Conservation (phyloP, 352 stramenopile genomes). For the Globisporangium radiosum region DNA sequence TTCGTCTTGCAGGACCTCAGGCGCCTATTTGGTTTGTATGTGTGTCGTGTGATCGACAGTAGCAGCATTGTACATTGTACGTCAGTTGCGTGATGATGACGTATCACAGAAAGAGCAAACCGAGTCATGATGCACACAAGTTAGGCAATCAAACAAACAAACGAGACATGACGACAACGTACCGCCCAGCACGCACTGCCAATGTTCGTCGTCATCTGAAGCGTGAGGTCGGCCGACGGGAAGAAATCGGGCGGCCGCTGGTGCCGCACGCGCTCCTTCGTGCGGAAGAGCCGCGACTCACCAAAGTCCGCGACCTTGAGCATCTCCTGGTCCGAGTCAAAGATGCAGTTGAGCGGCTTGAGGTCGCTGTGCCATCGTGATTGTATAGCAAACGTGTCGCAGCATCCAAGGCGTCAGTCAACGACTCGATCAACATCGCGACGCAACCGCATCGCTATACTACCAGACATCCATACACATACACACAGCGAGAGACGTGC, state of each 20-base stretch:
- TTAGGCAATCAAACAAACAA: background rate
- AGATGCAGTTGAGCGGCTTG: conserved; percentile 81
- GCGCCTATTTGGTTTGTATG: conserved; percentile 18
- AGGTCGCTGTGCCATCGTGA: conserved; percentile 30
- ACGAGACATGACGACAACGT: conserved; percentile 1
- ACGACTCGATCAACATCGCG: too few relatives aligned
- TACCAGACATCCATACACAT: too few relatives aligned
- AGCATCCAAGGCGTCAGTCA: background rate
- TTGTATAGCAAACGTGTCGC: background rate
- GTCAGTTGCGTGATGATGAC: too few relatives aligned
- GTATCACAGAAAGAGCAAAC: too few relatives aligned
- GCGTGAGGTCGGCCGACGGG: conserved; percentile 49
- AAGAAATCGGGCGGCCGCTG: conserved; percentile 40
- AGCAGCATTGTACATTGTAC: too few relatives aligned
- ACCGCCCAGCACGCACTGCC: conserved; percentile 75
- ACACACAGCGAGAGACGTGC: background rate
- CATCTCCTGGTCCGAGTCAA: conserved; percentile 67
- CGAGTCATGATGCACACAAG: too few relatives aligned
- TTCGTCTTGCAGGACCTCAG: conserved; percentile 68
- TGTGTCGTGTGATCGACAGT: background rate
- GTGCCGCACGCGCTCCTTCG: conserved; percentile 42
- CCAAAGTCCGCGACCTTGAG: conserved; percentile 81
- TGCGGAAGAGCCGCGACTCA: conserved; percentile 62
- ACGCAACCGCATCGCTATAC: too few relatives aligned
- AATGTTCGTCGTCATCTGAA: conserved; percentile 82